These are phyloP conservation scores for Hibiscus tridactylites DNA, from an alignment of 345 rosid genomes.

Conservation along the genomic window DNA sequence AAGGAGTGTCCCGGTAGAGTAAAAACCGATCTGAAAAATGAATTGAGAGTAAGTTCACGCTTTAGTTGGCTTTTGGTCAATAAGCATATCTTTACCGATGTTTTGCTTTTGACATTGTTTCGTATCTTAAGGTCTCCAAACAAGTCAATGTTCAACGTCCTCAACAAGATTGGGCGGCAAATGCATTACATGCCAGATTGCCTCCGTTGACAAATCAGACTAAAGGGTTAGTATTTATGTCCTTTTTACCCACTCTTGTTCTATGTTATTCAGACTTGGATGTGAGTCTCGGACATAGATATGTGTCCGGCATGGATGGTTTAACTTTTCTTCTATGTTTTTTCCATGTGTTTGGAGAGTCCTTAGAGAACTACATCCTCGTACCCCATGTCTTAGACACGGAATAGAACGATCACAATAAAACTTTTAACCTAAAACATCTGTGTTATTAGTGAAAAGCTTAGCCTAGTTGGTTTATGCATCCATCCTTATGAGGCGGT, in stretches of 20 bases:
- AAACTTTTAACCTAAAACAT: not conserved
- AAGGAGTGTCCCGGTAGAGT: conserved; percentile 23
- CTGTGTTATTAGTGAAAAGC: not conserved
- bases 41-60: conserved; percentile 37
- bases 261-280: not conserved
- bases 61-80: not conserved
- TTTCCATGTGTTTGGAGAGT: not conserved
- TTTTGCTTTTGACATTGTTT: conserved; percentile 14
- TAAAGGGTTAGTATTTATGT: conserved; percentile 41
- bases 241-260: not conserved
- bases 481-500: not conserved
- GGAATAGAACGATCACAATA: not conserved
- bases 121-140: conserved; percentile 39
- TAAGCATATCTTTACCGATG: not conserved
- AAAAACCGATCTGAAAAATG: conserved; percentile 28
- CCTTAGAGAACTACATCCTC: not conserved
- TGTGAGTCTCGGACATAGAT: not conserved
- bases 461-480: not conserved
- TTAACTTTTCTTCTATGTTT: too few relatives aligned
- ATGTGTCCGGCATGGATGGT: not conserved
- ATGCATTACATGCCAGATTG: conserved; percentile 32
- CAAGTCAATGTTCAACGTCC: conserved; percentile 27
- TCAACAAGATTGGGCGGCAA: conserved; percentile 32
- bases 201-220: conserved; percentile 26
- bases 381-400: not conserved